phyloP scores from a whole-genome alignment of 2,329 filamentous ascomycete species.

The Hypoxylon sp. region DNA sequence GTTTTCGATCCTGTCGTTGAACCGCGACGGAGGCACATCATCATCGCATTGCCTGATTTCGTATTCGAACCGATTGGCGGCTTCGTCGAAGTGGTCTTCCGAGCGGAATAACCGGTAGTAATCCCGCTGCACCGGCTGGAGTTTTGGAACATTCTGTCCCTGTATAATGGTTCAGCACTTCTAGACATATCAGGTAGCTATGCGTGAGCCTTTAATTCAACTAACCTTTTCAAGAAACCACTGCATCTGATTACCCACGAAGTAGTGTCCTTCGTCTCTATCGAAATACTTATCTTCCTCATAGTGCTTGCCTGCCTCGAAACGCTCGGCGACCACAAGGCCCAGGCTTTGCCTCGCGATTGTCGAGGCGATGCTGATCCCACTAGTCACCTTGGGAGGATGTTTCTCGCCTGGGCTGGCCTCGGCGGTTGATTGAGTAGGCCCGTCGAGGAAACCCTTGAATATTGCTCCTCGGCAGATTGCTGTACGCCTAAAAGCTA shows the following conservation, averaged over 20 bases:
- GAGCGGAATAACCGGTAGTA: not conserved
- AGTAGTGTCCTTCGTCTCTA: not conserved
- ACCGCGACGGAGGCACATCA: not conserved
- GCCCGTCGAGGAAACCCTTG: conserved; percentile 13
- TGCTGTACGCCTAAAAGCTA: conserved; percentile 33
- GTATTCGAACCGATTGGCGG: not conserved
- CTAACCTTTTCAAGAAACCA: not conserved
- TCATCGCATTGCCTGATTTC: not conserved
- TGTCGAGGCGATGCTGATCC: not conserved
- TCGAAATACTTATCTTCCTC: not conserved
- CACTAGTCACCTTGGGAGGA: not conserved
- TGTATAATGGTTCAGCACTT: not conserved
- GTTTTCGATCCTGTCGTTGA: not conserved
- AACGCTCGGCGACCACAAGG: not conserved
- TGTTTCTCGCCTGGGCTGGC: not conserved
- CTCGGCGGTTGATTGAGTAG: conserved; percentile 5
- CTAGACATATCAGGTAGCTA: not conserved
- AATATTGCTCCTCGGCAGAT: conserved; percentile 40
- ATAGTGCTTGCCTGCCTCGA: not conserved
- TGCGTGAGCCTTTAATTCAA: not conserved
- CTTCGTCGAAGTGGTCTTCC: not conserved
- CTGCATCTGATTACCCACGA: not conserved
- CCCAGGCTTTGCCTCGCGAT: conserved; percentile 1
- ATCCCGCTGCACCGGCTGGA: not conserved
- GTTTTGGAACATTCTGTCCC: not conserved